Evolutionary conservation across 192 early-diverging fungal species (phyloP), one percentile per base, ranked within the genome.

Genomic region (Mortierella alpina): DNA sequence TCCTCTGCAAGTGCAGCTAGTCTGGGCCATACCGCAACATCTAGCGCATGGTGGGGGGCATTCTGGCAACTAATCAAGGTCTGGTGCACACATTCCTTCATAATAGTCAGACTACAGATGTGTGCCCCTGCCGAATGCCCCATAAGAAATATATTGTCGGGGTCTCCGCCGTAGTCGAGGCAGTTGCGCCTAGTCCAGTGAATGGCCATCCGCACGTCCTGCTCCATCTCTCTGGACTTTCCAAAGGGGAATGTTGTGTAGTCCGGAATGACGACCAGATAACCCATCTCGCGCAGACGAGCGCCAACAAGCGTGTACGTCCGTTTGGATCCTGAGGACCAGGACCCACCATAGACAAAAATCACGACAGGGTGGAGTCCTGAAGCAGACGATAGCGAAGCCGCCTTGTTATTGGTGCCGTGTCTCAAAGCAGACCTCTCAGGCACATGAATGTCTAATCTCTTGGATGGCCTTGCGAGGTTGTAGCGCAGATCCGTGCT

Each of bases 331-430:
- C 87, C 87, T 44, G 78, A 83, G 10, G 79, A 70, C 87, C 87
- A 88, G 7, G 84, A 63, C 15, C 87, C 86, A 41, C 87, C 87
- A 64, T 88, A 80, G 57, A 88, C 69, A 55, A 88, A 88, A 0
- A 88, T 66, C 47, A 88, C 58, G 7, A 87, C 82, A n/a, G 87
- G 87, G 18, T 59, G 54, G 5, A 44, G 22, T 15, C 50, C 41
- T 57, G 23, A 5, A 13, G 49, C 17, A 46, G 31, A 31, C 3
- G 31, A 31, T 3, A 31, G 31, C 31, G 31, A 31, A 1, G 3
- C 31, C 31, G 31, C 31, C 31, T 31, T 31, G 31, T 31, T 1
- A 18, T 31, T 2, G 42, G 6, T 50, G 49, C n/a, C 46, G 39
- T n/a, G 5, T 61, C 22, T 20, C 58, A 42, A 4, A 3, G 54